Evolutionary conservation across 225 moss, liverwort and hornwort species (phyloP).

Genomic region (Physcomitrellopsis africana): DNA sequence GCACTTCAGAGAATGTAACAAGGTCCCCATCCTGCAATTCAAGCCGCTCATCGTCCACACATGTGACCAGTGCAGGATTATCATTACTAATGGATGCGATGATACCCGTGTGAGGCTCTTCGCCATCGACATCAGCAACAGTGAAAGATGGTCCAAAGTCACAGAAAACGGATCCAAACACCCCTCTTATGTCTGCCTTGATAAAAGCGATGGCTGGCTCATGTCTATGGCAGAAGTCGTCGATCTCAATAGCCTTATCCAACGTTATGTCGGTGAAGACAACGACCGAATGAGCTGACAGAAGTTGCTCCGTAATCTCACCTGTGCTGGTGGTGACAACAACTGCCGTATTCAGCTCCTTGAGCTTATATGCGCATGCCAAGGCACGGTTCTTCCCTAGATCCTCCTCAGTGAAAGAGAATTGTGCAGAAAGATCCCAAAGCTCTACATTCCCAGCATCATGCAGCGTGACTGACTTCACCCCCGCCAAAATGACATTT

Average conservation of each 20-base stretch:
- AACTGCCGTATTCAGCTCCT: slow-evolving; percentile 86
- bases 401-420: slow-evolving; percentile 75
- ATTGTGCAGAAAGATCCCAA: slow-evolving; percentile 86
- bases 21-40: slow-evolving; percentile 98
- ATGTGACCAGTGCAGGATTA: slow-evolving; percentile 85
- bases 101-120: slow-evolving; percentile 90
- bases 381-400: slow-evolving; percentile 83
- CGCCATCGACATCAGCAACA: slow-evolving; percentile 84
- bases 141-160: slow-evolving; percentile 93
- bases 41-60: slow-evolving; percentile 93
- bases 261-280: slow-evolving; percentile 72
- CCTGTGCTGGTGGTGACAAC: slow-evolving; percentile 52
- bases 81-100: slow-evolving; percentile 92
- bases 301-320: slow-evolving; percentile 68
- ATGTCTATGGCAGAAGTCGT: slow-evolving; percentile 80
- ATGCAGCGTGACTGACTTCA: slow-evolving; percentile 89
- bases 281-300: slow-evolving; percentile 65
- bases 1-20: slow-evolving; percentile 85
- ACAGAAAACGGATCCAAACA: slow-evolving; percentile 91
- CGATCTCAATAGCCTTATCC: slow-evolving; percentile 69
- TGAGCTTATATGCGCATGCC: slow-evolving; percentile 81
- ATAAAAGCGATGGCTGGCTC: slow-evolving; percentile 89
- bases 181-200: slow-evolving; percentile 77
- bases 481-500: slow-evolving; percentile 90
- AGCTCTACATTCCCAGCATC: slow-evolving; percentile 75